Percentiles rank a stretch among this genome's conserved stretches.
Evolutionary conservation across 2,329 filamentous ascomycete species (phyloP).

Genomic region (Cladophialophora exuberans): DNA sequence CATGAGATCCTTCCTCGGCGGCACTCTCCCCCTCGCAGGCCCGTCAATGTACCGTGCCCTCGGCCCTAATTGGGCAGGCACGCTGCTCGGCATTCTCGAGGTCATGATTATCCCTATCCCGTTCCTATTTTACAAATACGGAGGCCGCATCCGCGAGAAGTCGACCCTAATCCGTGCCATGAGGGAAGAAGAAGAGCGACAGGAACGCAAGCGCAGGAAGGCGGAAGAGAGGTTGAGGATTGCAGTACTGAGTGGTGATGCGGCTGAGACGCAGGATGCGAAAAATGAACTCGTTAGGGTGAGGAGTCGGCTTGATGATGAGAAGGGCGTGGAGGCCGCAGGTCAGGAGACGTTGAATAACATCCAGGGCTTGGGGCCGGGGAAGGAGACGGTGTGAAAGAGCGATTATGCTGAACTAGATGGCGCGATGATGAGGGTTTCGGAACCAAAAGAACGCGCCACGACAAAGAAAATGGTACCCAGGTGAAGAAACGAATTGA

Average conservation of each 20-base stretch:
- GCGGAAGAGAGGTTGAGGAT: constrained; percentile 36
- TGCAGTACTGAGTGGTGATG: constrained; percentile 25
- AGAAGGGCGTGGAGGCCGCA: constrained; percentile 12
- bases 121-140: constrained; percentile 72
- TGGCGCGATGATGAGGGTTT: no score
- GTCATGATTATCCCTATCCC: constrained; percentile 77
- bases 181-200: constrained; percentile 55
- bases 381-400: constrained; percentile 15
- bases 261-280: constrained; percentile 35
- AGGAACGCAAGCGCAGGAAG: constrained; percentile 44
- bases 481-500: no score
- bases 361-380: constrained; percentile 17
- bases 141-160: constrained; percentile 59
- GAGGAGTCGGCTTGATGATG: constrained; percentile 23
- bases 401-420: no score
- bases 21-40: constrained; percentile 75
- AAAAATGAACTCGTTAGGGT: constrained; percentile 19
- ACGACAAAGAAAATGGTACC: no score
- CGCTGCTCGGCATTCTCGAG: constrained; percentile 73
- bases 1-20: constrained; percentile 72
- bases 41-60: constrained; percentile 70
- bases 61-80: constrained; percentile 78
- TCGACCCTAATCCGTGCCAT: constrained; percentile 61
- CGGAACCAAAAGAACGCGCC: no score
- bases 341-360: constrained; percentile 24